Evolutionary conservation across 352 stramenopile genomes (phyloP).

Genomic region (Pythium sukuiense): DNA sequence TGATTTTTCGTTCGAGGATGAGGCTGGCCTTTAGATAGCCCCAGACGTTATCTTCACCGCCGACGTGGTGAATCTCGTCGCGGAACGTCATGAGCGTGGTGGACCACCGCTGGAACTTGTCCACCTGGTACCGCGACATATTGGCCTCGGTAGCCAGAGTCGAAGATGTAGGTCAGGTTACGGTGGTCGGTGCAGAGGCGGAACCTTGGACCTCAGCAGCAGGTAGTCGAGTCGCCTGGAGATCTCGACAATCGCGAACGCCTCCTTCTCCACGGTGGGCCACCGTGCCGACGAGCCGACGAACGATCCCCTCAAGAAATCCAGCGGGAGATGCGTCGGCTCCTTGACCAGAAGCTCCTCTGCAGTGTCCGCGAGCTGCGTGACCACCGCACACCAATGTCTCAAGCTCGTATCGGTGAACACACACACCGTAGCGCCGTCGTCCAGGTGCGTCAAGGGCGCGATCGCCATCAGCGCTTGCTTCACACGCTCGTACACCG

Average conservation of each 20-base stretch:
- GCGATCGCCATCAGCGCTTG: background rate
- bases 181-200: slow-evolving; percentile 25
- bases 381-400: background rate
- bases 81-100: background rate
- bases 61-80: too few relatives aligned
- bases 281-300: background rate
- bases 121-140: slow-evolving; percentile 1
- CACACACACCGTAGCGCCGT: background rate
- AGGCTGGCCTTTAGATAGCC: too few relatives aligned
- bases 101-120: too few relatives aligned
- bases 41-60: too few relatives aligned
- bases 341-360: background rate
- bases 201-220: slow-evolving; percentile 19
- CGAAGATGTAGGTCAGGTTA: slow-evolving; percentile 28
- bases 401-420: background rate
- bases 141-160: slow-evolving; percentile 13
- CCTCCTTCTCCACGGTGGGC: background rate
- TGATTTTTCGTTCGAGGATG: too few relatives aligned
- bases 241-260: background rate
- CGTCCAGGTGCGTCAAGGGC: background rate
- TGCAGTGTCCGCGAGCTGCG: background rate
- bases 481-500: too few relatives aligned
- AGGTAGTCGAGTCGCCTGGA: background rate
- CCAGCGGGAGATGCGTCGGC: background rate
- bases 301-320: background rate